A percentile compares a stretch with the other conserved stretches of the same genome.
phyloP scores from a whole-genome alignment of 495 filamentous ascomycete genomes.

The Penicillium paxilli region DNA sequence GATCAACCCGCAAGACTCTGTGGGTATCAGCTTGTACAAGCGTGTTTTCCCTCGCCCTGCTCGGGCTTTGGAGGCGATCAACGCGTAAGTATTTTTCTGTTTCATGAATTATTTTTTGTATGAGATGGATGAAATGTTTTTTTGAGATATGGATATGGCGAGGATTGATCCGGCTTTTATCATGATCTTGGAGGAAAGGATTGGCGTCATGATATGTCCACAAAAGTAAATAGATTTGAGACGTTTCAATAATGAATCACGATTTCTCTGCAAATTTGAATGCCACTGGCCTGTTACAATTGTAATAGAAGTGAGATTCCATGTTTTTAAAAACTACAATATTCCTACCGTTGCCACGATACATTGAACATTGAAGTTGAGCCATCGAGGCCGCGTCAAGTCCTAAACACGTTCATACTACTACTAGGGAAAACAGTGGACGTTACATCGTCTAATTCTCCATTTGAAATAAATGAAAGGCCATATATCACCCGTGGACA shows the following conservation, averaged over 20 bases:
- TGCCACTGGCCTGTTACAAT: background rate
- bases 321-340: too few relatives aligned
- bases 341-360: too few relatives aligned
- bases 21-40: conserved; percentile 93
- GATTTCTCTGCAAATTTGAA: conserved; percentile 19
- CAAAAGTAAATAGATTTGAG: conserved; percentile 35
- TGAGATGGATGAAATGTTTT: conserved; percentile 29
- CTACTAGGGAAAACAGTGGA: background rate
- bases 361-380: background rate
- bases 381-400: too few relatives aligned
- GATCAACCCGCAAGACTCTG: conserved; percentile 90
- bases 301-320: too few relatives aligned
- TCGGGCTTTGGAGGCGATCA: conserved; percentile 47
- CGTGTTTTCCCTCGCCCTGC: conserved; percentile 81
- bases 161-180: conserved; percentile 8
- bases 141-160: conserved; percentile 31
- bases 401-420: too few relatives aligned
- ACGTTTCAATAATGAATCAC: conserved; percentile 37
- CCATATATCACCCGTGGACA: background rate
- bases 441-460: background rate
- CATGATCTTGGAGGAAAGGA: conserved; percentile 10
- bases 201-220: conserved; percentile 22
- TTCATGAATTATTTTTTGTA: conserved; percentile 1
- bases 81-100: conserved; percentile 20
- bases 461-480: background rate